Evolutionary conservation across 106 monocot genomes (phyloP).

Genomic region (Acanthochlamys bracteata): DNA sequence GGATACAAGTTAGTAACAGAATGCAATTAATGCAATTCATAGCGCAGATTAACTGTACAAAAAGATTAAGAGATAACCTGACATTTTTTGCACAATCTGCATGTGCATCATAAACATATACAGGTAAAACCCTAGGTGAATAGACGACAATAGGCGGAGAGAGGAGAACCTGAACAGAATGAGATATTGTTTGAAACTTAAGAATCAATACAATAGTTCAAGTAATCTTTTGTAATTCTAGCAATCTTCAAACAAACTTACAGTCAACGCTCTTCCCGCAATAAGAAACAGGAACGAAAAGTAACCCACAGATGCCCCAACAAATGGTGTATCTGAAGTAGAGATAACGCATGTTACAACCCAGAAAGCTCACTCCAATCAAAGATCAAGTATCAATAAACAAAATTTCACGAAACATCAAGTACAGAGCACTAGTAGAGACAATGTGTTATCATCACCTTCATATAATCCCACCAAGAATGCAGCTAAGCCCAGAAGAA

Average conservation of each 20-base stretch:
- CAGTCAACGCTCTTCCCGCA: constrained; percentile 87
- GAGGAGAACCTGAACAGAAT: constrained; percentile 71
- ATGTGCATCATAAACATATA: constrained; percentile 99
- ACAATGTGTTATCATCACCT: constrained; percentile 55
- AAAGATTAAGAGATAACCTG: constrained; percentile 39
- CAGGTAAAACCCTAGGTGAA: constrained; percentile 91
- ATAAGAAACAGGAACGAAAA: constrained; percentile 96
- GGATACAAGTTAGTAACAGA: too few species aligned
- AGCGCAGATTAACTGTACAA: not conserved
- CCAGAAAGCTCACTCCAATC: not conserved
- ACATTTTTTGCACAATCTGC: constrained; percentile 99
- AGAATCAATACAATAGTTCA: not conserved
- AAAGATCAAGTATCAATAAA: not conserved
- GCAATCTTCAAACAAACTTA: constrained; percentile 24
- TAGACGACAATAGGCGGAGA: constrained; percentile 98
- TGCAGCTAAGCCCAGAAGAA: constrained; percentile 88
- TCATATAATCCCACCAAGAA: constrained; percentile 80
- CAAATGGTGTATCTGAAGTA: constrained; percentile 72
- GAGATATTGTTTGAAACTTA: not conserved
- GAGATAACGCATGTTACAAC: not conserved
- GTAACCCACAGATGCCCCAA: constrained; percentile 95
- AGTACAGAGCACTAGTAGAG: too few species aligned
- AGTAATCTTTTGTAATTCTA: too few species aligned
- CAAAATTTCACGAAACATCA: too few species aligned
- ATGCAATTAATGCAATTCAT: too few species aligned